Base-by-base conservation (phyloP, 441 rosid genomes). In the Geranium incanum region DNA sequence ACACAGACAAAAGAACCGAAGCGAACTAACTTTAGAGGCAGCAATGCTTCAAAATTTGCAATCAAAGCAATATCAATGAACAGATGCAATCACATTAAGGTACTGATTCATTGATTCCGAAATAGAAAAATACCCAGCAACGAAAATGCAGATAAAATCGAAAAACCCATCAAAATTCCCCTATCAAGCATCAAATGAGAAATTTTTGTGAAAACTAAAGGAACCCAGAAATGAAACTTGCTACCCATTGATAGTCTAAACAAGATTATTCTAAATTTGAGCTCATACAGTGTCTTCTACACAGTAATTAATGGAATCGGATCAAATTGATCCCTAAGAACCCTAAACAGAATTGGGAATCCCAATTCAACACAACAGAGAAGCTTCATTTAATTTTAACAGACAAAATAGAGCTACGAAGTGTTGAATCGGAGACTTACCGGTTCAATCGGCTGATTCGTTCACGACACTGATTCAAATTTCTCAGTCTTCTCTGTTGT, bases 181-280 rank as follows among this genome's bases (percentile, higher is more conserved):
- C 48, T 41, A 5, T 8, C 7, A 6, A 6, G 11, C 48, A 41
- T 41, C 11, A 57, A 16, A 18, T 4, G 19, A 15, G 63, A 28
- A 57, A 5, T 15, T 50, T 57, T 57, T 57, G 18, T 16, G 63
- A 9, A 16, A 57, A 57, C 63, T 16, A 23, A 57, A 15, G 18
- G 63, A 57, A 57, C 28, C 63, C 63, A 57, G 63, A 57, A 57
- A 16, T 57, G 63, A 57, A 57, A 57, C 3, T 18, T 16, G 19
- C 63, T 16, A 57, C 63, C 63, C 63, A 57, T 57, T 2, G 33
- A 57, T 19, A 57, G 63, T 57, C 21, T 57, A 16, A 6, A 57
- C 63, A 57, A 57, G 63, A 16, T 6, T 1, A 57, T 57, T 16
- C 63, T 4, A 6, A 57, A 16, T 57, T 57, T 1, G 63, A 15